phyloP scores from a whole-genome alignment of 495 filamentous ascomycete species.

The Hypomontagnella submonticulosa region DNA sequence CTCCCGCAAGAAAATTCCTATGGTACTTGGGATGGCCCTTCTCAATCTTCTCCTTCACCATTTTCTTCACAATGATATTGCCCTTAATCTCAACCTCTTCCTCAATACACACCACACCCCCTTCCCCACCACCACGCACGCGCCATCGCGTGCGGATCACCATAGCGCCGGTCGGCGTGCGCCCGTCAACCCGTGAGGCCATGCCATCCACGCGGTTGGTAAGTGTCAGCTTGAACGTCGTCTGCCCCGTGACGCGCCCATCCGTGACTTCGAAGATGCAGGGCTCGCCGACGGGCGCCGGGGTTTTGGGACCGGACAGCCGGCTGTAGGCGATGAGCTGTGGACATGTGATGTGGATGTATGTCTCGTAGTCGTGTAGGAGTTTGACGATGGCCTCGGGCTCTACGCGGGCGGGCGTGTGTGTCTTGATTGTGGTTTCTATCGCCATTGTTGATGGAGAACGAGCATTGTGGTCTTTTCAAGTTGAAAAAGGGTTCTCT shows the following conservation, averaged over 20 bases:
- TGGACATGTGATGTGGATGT: constrained; percentile 54
- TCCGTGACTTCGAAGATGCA: constrained; percentile 40
- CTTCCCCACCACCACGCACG: constrained; percentile 27
- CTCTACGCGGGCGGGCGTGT: constrained; percentile 65
- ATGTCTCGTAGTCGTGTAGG: constrained; percentile 66
- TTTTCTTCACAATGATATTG: constrained; percentile 3
- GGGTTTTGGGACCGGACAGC: constrained; percentile 27
- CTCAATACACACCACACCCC: constrained; percentile 14
- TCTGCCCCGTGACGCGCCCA: constrained; percentile 53
- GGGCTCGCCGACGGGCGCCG: constrained; percentile 20
- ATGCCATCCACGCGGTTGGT: constrained; percentile 43
- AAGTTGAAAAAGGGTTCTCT: too few species aligned
- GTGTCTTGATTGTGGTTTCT: constrained; percentile 56
- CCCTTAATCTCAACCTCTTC: constrained; percentile 41
- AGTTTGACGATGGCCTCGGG: constrained; percentile 65
- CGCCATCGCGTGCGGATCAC: constrained; percentile 56
- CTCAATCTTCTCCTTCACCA: constrained; percentile 49
- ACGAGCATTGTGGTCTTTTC: too few species aligned
- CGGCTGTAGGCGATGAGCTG: constrained; percentile 46
- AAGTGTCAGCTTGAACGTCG: constrained; percentile 54
- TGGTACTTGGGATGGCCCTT: constrained; percentile 35
- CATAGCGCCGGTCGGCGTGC: constrained; percentile 52
- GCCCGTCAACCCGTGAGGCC: constrained; percentile 55
- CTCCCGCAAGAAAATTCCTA: constrained; percentile 31
- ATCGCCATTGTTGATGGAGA: constrained; percentile 17